Base-by-base conservation (phyloP, 441 rosid species). In the Theobroma grandiflorum region DNA sequence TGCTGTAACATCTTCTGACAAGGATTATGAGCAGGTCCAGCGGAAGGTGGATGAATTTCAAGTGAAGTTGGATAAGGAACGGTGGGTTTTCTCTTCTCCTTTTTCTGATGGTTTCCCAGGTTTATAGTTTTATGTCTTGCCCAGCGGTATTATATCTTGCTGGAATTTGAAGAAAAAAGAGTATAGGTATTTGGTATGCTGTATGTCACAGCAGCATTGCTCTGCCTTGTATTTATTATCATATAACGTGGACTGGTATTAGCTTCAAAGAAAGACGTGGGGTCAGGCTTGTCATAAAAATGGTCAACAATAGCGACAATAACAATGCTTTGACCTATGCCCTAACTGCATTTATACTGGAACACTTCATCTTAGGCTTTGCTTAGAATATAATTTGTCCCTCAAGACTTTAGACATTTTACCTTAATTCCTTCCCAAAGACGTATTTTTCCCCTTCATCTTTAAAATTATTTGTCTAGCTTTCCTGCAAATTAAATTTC, bases 21-120 rank as follows among this genome's bases (percentile, higher is more conserved):
- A 95, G 90, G 98, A 97, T 57, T 85, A 91, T 79, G 97, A 94
- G 80, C 96, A 90, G 85, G 83, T 90, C 81, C 91, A 90, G 77
- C 83, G 91, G 77, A 89, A 90, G 87, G 83, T 87, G 64, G 79
- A 89, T 57, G 95, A 93, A 45, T 68, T 87, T 75, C 90, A 79
- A 86, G 61, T 82, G 57, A 91, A 92, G 84, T 72, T 94, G 82
- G 92, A 86, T n/a, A 83, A 78, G 82, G 99, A 95, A 86, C 93
- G 93, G 99, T 96, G 58, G 31, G 75, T 40, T 50, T 50, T 55
- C 26, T 73, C 78, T 12, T 79, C 40, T 18, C 38, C 9, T 14
- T 33, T 42, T 58, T 0, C 26, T 62, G 59, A 10, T 72, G 10
- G 47, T 33, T 72, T 37, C 55, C 40, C 9, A 12, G 22, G 65